Evolutionary conservation across 23 red algal genomes (phyloP), one percentile per base, ranked within the genome.

Genomic region (Gracilaria domingensis): DNA sequence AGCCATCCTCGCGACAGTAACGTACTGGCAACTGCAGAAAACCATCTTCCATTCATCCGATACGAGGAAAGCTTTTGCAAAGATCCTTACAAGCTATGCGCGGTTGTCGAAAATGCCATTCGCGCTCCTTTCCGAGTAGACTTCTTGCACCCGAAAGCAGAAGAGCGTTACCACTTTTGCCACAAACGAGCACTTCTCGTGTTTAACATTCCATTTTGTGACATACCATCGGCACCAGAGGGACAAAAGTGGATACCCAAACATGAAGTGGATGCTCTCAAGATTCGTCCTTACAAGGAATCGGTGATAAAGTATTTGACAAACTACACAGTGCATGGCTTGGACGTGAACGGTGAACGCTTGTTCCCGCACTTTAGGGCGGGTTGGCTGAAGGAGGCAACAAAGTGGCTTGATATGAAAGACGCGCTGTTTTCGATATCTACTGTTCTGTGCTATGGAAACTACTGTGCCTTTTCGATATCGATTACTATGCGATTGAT

Each of bases 81-180:
- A 55, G 51, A 55, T 14, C 8, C 14, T 55, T 16, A 18, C 51
- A 16, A 55, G 18, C 13, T 55, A 55, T 55, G 51, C 17, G 51
- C 51, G 6, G 9, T 55, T 7, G 51, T 55, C 18, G 51, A 55
- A 16, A 14, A 55, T 17, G 51, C 51, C 6, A 55, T 55, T 55
- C 9, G 51, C 9, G 51, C 51, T 55, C 51, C 66, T 16, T 72
- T 72, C 66, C 11, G 4, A 37, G 4, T 72, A 40, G 16, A 72
- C 66, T 25, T 72, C 66, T 72, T 72, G 25, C 66, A 21, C 37
- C 33, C 37, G 4, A 17, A 72, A 40, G 66, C 66, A 72, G 66
- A 72, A 18, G 32, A 72, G 32, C 37, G 9, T 16, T 40, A 72
- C 20, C 11, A 35, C 9, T 72, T 25, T 21, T 72, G 25, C 37